These are phyloP conservation scores for Cicer yamashitae DNA, from an alignment of 306 rosid genomes.

Conservation along the genomic window DNA sequence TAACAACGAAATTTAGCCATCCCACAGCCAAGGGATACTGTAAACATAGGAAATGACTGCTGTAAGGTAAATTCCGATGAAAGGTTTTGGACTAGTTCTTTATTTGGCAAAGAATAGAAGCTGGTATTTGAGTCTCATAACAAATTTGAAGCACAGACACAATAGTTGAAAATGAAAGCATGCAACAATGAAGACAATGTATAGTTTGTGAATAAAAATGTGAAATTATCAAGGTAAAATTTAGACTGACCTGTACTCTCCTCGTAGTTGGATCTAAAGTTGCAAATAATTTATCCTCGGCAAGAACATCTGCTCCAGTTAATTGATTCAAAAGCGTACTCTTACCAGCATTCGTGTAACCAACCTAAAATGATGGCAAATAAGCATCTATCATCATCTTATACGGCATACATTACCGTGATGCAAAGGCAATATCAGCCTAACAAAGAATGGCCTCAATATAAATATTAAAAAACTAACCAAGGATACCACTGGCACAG, in stretches of 20 bases:
- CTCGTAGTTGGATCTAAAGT: slow-evolving; percentile 98
- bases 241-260: slow-evolving; percentile 87
- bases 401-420: slow-evolving; percentile 15
- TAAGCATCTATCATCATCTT: slow-evolving; percentile 33
- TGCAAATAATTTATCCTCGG: slow-evolving; percentile 95
- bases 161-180: slow-evolving; percentile 31
- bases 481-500: slow-evolving; percentile 94
- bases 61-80: slow-evolving; percentile 9
- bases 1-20: slow-evolving; percentile 21
- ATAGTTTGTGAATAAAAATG: slow-evolving; percentile 13
- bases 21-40: slow-evolving; percentile 14
- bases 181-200: slow-evolving; percentile 15
- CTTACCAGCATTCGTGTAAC: slow-evolving; percentile 98
- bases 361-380: slow-evolving; percentile 68
- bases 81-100: slow-evolving; percentile 30
- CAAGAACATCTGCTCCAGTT: slow-evolving; percentile 94
- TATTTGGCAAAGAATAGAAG: slow-evolving; percentile 29
- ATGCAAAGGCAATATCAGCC: slow-evolving; percentile 32
- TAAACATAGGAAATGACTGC: slow-evolving; percentile 23
- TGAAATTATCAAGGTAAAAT: slow-evolving; percentile 35
- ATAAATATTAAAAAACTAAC: slow-evolving; percentile 50
- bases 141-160: slow-evolving; percentile 11
- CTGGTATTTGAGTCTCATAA: slow-evolving; percentile 30
- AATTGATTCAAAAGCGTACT: slow-evolving; percentile 91
- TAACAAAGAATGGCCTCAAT: slow-evolving; percentile 28